phyloP scores from a whole-genome alignment of 2,329 filamentous ascomycete species.

The Neocucurbitaria cava region DNA sequence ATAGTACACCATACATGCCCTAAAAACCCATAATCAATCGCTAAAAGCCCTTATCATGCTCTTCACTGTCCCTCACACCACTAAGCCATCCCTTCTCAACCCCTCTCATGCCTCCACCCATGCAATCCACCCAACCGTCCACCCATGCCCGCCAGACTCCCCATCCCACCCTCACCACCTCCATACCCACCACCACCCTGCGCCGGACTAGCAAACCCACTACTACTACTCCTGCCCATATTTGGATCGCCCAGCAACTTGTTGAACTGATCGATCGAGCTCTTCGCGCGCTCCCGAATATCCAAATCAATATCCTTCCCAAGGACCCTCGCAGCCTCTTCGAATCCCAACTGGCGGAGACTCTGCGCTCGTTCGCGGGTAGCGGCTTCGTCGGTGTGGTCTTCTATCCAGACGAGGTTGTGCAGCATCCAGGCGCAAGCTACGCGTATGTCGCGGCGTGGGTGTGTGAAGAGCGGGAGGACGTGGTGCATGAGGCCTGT shows the following conservation, averaged over 20 bases:
- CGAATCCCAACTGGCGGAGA: conserved; percentile 74
- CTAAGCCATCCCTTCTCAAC: too few relatives aligned
- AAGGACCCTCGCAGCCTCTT: conserved; percentile 66
- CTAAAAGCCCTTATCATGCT: too few relatives aligned
- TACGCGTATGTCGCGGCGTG: conserved; percentile 74
- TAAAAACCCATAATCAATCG: too few relatives aligned
- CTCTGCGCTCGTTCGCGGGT: conserved; percentile 72
- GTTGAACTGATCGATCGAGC: conserved; percentile 69
- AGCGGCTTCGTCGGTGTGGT: conserved; percentile 69
- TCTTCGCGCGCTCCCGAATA: conserved; percentile 83
- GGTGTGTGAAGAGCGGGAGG: conserved; percentile 75
- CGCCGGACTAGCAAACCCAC: conserved; percentile 11
- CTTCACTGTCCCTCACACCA: too few relatives aligned
- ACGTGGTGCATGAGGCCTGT: conserved; percentile 76
- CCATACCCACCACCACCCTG: conserved; percentile 16
- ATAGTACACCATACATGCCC: background rate
- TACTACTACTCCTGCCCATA: conserved; percentile 2
- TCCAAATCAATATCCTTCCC: conserved; percentile 78
- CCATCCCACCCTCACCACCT: conserved; percentile 10
- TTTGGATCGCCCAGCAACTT: conserved; percentile 26
- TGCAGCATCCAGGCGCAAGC: conserved; percentile 83
- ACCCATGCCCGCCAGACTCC: conserved; percentile 7
- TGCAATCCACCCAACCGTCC: conserved; percentile 15
- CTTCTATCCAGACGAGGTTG: conserved; percentile 85
- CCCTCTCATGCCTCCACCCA: conserved; percentile 28